Evolutionary conservation across 1,284 basidiomycete genomes (phyloP).

Genomic region (Malassezia cuniculi): DNA sequence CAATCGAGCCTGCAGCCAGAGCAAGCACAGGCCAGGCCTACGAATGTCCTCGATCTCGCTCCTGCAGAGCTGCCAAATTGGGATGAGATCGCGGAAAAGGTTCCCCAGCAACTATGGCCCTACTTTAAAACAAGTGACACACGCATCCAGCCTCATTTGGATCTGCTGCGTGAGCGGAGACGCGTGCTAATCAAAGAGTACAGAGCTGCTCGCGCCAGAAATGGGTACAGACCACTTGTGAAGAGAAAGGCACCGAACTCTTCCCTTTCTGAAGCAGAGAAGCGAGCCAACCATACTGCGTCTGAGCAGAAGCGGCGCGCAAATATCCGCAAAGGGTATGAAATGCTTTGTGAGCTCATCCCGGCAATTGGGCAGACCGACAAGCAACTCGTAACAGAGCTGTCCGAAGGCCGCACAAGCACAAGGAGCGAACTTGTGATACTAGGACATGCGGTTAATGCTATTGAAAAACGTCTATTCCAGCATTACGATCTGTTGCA

Average conservation of each 20-base stretch:
- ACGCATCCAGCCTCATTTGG: conserved; percentile 14
- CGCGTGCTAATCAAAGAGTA: no score
- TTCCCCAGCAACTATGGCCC: no score
- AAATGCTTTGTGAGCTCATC: conserved; percentile 4
- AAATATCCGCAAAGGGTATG: conserved; percentile 16
- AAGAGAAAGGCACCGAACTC: no score
- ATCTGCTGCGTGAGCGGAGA: conserved; percentile 10
- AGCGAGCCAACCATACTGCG: conserved; percentile 14
- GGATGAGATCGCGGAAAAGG: no score
- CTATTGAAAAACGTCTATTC: not conserved
- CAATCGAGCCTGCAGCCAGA: no score
- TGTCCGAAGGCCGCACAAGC: not conserved
- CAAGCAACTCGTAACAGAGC: no score
- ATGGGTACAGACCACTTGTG: no score
- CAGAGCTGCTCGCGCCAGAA: no score
- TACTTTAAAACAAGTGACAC: no score
- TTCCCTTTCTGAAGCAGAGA: conserved; percentile 4
- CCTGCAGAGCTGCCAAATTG: no score
- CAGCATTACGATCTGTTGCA: conserved; percentile 4
- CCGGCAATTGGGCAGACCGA: not conserved
- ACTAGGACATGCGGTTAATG: conserved; percentile 1
- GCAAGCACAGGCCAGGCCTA: no score
- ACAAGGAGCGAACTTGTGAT: conserved; percentile 2
- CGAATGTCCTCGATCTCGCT: no score
- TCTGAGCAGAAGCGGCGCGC: conserved; percentile 14